A percentile compares a stretch with the other conserved stretches of the same genome.
Conservation (phyloP, 345 rosid genomes). For the Isatis tinctoria region DNA sequence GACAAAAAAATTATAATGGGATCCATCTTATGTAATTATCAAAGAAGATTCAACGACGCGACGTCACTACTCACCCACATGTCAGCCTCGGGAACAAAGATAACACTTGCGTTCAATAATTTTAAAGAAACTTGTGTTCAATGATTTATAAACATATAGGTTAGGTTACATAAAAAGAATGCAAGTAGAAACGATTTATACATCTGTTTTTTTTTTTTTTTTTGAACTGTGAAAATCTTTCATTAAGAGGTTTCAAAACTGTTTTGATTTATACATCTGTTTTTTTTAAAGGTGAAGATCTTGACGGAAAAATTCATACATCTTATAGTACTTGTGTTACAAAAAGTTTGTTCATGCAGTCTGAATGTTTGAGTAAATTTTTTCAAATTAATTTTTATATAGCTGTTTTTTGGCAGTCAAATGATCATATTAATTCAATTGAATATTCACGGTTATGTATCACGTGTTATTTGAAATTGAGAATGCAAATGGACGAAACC, state of each 20-base stretch:
- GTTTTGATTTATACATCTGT: not conserved
- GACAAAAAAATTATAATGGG: constrained; percentile 8
- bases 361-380: not conserved
- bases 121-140: not conserved
- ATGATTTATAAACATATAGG: not conserved
- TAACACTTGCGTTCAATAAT: not conserved
- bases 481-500: not conserved
- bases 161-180: not conserved
- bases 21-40: constrained; percentile 19
- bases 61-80: constrained; percentile 6
- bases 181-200: not conserved
- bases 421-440: not conserved
- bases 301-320: not conserved
- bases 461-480: not conserved
- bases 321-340: not conserved
- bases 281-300: too few relatives aligned
- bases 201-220: too few relatives aligned
- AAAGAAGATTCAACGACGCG: constrained; percentile 18
- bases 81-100: not conserved
- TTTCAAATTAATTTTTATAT: too few relatives aligned
- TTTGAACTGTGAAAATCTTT: too few relatives aligned
- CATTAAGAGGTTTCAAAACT: too few relatives aligned
- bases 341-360: not conserved
- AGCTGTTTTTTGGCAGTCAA: not conserved
- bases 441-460: not conserved